Percentiles rank a stretch among this genome's conserved stretches.
These are phyloP conservation scores for Hortiboletus rubellus DNA, from an alignment of 1,284 basidiomycete genomes.

Conservation along the genomic window DNA sequence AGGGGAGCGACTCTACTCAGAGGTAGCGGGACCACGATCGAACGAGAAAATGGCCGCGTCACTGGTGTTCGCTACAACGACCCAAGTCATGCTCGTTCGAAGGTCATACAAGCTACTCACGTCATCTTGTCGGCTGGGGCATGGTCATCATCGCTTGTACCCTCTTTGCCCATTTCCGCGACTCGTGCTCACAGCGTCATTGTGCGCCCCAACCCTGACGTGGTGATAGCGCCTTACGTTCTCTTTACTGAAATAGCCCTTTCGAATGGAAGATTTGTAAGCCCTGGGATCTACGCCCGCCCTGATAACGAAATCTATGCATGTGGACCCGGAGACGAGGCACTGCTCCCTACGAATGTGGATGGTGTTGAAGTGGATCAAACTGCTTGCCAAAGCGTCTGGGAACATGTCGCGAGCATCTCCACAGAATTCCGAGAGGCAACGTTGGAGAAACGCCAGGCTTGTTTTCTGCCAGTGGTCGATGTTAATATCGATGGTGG, in stretches of 20 bases:
- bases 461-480: slow-evolving; percentile 67
- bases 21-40: slow-evolving; percentile 44
- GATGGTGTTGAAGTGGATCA: slow-evolving; percentile 60
- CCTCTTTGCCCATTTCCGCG: slow-evolving; percentile 53
- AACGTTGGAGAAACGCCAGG: slow-evolving; percentile 55
- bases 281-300: slow-evolving; percentile 71
- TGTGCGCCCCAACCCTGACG: slow-evolving; percentile 47
- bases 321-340: slow-evolving; percentile 66
- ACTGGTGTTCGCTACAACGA: slow-evolving; percentile 54
- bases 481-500: slow-evolving; percentile 34
- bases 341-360: slow-evolving; percentile 55
- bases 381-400: slow-evolving; percentile 54
- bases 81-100: slow-evolving; percentile 31
- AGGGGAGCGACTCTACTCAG: slow-evolving; percentile 51
- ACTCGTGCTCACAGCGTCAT: slow-evolving; percentile 71
- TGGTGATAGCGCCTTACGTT: slow-evolving; percentile 58
- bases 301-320: slow-evolving; percentile 68
- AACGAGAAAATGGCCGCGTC: slow-evolving; percentile 44
- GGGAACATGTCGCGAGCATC: slow-evolving; percentile 56
- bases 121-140: slow-evolving; percentile 83
- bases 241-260: slow-evolving; percentile 63
- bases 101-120: slow-evolving; percentile 54
- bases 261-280: slow-evolving; percentile 33
- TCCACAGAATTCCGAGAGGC: slow-evolving; percentile 55
- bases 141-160: slow-evolving; percentile 71